Base-by-base conservation (phyloP, 345 rosid genomes). In the Clausena lansium region DNA sequence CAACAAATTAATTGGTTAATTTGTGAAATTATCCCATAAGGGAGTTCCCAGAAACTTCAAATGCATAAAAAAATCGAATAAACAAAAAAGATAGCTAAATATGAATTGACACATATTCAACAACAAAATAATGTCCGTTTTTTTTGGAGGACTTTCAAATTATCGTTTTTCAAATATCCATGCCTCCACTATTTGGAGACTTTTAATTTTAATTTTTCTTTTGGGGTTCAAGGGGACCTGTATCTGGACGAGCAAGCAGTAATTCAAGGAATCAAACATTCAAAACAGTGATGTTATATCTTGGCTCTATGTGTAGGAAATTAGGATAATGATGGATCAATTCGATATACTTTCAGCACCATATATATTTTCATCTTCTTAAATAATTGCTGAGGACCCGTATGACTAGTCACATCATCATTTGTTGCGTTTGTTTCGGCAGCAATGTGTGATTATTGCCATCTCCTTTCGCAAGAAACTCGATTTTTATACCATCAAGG, bases 161-260 rank as follows among this genome's bases (percentile, higher is more conserved):
- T 17, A 15, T 39, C 35, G 8, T 60, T 45, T 45, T 45, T 47
- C 45, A 70, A 52, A 30, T 22, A 32, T 67, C 33, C 19, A 70
- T 38, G 10, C 33, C 75, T 67, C 78, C n/a, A 27, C 10, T 77
- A 70, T 78, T 66, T 22, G 67, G 52, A 67, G 81, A 79, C 81
- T 73, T 73, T 25, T 32, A 67, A 68, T 63, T 33, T 28, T 45
- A 15, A 45, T 8, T 75, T 83, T 67, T 72, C 11, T 50, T 1
- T 1, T 50, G 66, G 61, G 78, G 74, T 79, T 82, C 85, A 74
- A 79, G 83, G 91, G 88, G 84, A 86, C 81, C 77, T 89, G 94
- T 57, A 92, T 76, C 85, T 79, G 67, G 89, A 81, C 85, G 50
- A 13, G 50, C 50, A 45, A 45, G 50, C 71, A 20, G 63, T 83